A percentile compares a stretch with the other conserved stretches of the same genome.
These are phyloP conservation scores for peach (Prunus persica) DNA, from an alignment of 306 rosid species.

Conservation along the genomic window Prunus_persica_NCBIv2 NC_034010.1:24762001-24762500, in stretches of 20 bases:
- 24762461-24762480: not conserved
- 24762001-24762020: not conserved
- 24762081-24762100: constrained; percentile 9
- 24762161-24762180: constrained; percentile 74
- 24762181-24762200: constrained; percentile 95
- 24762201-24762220: constrained; percentile 91
- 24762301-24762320: constrained; percentile 92
- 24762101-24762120: constrained; percentile 4
- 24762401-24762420: constrained; percentile 55
- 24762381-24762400: constrained; percentile 97
- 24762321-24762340: constrained; percentile 98
- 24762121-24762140: constrained; percentile 8
- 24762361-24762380: constrained; percentile 99
- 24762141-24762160: constrained; percentile 15
- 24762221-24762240: constrained; percentile 95
- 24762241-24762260: constrained; percentile 99
- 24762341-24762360: constrained; percentile 98
- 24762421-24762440: not conserved
- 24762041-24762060: not conserved
- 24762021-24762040: not conserved
- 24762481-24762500: not conserved
- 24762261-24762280: constrained; percentile 78
- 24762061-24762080: not conserved
- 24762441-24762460: not conserved
- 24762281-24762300: constrained; percentile 88